phyloP scores from a whole-genome alignment of 805 yeast species.

The Candida loeiensis region DNA sequence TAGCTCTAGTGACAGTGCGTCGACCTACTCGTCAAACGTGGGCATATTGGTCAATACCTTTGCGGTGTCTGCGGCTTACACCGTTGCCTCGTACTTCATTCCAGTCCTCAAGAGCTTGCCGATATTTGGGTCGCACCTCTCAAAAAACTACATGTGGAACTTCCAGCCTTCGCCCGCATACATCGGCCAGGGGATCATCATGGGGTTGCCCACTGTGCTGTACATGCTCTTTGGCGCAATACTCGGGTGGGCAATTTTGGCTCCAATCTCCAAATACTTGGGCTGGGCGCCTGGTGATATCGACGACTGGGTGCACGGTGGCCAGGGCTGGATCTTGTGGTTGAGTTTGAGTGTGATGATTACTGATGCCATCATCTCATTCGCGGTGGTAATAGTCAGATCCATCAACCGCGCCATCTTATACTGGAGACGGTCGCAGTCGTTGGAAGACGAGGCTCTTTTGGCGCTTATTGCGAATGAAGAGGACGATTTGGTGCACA shows the following conservation, averaged over 20 bases:
- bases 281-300: conserved; percentile 91
- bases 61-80: conserved; percentile 63
- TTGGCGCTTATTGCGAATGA: neutral
- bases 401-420: conserved; percentile 27
- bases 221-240: conserved; percentile 89
- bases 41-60: conserved; percentile 61
- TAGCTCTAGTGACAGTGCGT: neutral
- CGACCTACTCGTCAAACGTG: conserved; percentile 52
- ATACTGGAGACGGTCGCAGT: conserved; percentile 5
- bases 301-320: conserved; percentile 90
- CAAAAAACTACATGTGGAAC: conserved; percentile 71
- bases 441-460: conserved; percentile 1
- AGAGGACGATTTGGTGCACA: conserved; percentile 7
- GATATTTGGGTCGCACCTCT: conserved; percentile 63
- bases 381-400: conserved; percentile 54
- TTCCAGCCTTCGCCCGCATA: conserved; percentile 97
- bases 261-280: conserved; percentile 64
- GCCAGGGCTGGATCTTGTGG: conserved; percentile 98
- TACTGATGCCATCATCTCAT: conserved; percentile 81
- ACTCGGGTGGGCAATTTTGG: conserved; percentile 89
- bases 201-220: conserved; percentile 90
- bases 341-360: conserved; percentile 90
- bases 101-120: conserved; percentile 72
- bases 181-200: conserved; percentile 94
- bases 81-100: conserved; percentile 65